Conservation (phyloP, 2,329 filamentous ascomycete species). For the Sporothrix brasiliensis region DNA sequence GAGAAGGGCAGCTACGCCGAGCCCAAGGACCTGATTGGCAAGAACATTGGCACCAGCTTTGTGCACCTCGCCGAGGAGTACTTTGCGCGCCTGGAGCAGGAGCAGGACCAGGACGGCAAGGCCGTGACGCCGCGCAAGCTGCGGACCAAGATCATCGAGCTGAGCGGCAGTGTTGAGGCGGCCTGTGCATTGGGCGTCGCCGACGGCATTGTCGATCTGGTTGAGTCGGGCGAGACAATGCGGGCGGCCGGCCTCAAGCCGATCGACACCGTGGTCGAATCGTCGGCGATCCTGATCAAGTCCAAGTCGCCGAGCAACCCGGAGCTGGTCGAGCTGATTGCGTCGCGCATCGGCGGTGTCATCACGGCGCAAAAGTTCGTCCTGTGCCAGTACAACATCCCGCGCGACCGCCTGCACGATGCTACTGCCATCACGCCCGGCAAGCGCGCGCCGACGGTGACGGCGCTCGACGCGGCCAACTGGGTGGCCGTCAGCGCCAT, state of each 20-base stretch:
- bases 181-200: conserved; percentile 94
- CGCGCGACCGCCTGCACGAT: conserved; percentile 65
- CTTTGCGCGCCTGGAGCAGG: conserved; percentile 75
- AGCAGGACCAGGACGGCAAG: conserved; percentile 46
- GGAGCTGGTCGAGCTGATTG: conserved; percentile 79
- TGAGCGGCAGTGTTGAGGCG: conserved; percentile 95
- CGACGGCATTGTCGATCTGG: conserved; percentile 95
- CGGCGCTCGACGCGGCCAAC: conserved; percentile 80
- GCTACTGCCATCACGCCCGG: conserved; percentile 84
- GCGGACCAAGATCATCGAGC: conserved; percentile 86
- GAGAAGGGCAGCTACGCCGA: conserved; percentile 73
- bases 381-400: conserved; percentile 94
- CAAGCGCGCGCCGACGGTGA: conserved; percentile 90
- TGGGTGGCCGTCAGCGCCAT: conserved; percentile 96
- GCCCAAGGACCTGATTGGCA: conserved; percentile 80
- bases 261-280: conserved; percentile 90
- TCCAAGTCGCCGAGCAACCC: conserved; percentile 80
- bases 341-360: conserved; percentile 84
- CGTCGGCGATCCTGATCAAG: conserved; percentile 87
- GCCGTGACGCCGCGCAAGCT: conserved; percentile 55
- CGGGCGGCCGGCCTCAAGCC: conserved; percentile 89
- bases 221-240: conserved; percentile 97
- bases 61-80: conserved; percentile 80
- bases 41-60: conserved; percentile 95
- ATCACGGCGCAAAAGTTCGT: conserved; percentile 95